Percentiles rank a stretch among this genome's conserved stretches.
Evolutionary conservation across 106 monocot genomes (phyloP).

Genomic region (Iris macrosiphon): DNA sequence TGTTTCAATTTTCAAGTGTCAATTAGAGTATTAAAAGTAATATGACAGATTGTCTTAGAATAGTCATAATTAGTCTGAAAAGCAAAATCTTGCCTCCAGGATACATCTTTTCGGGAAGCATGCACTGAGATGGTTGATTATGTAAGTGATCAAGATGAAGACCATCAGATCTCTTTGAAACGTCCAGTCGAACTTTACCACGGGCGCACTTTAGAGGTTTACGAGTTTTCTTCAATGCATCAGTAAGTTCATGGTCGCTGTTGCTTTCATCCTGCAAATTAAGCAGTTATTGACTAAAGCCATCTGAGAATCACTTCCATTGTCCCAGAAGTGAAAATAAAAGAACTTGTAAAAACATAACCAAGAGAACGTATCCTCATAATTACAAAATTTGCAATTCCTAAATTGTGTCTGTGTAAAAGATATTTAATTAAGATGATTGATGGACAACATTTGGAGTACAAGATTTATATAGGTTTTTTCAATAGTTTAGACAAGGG

Average conservation of each 20-base stretch:
- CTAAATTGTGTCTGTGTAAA: no score
- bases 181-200: constrained; percentile 1
- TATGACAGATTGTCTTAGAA: background rate
- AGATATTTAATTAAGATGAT: no score
- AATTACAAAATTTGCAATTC: no score
- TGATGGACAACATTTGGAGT: no score
- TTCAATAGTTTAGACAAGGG: no score
- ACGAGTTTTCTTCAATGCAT: background rate
- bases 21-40: background rate
- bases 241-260: constrained; percentile 5
- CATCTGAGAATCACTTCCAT: background rate
- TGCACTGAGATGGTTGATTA: constrained; percentile 7
- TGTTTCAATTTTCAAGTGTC: background rate
- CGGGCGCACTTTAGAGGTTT: constrained; percentile 11
- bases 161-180: background rate
- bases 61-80: background rate
- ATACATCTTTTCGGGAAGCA: constrained; percentile 12
- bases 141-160: constrained; percentile 1
- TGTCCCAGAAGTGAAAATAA: background rate
- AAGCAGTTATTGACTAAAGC: background rate
- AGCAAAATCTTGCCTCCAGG: constrained; percentile 7
- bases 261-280: constrained; percentile 18
- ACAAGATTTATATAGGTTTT: no score
- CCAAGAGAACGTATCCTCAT: no score
- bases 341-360: background rate